Conservation (phyloP, 768 basidiomycete species). For the Psilocybe tampanensis region DNA sequence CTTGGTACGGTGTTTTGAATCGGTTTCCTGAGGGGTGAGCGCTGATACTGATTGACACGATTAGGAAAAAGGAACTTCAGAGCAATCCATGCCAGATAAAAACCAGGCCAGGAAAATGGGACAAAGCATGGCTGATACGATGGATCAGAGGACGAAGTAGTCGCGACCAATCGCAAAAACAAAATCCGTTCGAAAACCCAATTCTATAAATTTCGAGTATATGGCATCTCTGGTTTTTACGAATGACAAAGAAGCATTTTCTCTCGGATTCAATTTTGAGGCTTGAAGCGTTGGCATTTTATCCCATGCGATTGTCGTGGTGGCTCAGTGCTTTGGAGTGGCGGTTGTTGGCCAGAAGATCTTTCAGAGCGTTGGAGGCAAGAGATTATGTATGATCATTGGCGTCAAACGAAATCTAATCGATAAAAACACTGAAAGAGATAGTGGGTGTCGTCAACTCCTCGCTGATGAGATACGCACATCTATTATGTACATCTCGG, state of each 20-base stretch:
- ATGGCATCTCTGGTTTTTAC: too few species aligned
- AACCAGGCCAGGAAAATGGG: slow-evolving; percentile 4
- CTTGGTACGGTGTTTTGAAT: not conserved
- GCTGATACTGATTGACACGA: not conserved
- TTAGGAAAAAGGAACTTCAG: too few species aligned
- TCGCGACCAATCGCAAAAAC: too few species aligned
- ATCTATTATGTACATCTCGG: not conserved
- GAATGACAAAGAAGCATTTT: too few species aligned
- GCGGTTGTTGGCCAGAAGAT: too few species aligned
- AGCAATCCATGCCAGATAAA: not conserved
- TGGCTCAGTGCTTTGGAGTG: too few species aligned
- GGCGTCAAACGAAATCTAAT: not conserved
- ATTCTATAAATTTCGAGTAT: too few species aligned
- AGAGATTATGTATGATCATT: not conserved
- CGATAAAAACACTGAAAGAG: not conserved
- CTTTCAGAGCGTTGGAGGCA: not conserved
- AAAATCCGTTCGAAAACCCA: too few species aligned
- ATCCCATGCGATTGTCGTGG: too few species aligned
- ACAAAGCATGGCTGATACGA: slow-evolving; percentile 8
- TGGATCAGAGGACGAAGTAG: slow-evolving; percentile 3
- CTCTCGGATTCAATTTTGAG: too few species aligned
- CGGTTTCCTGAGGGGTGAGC: not conserved
- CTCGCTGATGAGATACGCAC: not conserved
- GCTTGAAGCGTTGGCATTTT: too few species aligned
- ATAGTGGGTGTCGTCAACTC: not conserved